A percentile compares a stretch with the other conserved stretches of the same genome.
phyloP scores from a whole-genome alignment of 1,139 yeast genomes.

The Geotrichum australiense region DNA sequence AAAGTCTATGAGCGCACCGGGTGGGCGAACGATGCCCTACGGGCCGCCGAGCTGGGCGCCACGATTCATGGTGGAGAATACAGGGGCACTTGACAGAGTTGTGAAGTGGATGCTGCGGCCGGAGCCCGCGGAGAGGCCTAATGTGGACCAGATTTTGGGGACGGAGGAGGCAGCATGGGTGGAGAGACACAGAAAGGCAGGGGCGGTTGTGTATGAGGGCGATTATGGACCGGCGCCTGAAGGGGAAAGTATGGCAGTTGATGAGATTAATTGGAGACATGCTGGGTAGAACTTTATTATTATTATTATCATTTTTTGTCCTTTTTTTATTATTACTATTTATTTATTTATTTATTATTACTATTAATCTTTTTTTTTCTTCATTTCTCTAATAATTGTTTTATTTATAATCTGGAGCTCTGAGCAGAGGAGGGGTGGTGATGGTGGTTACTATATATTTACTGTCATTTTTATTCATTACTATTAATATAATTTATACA shows the following conservation, averaged over 20 bases:
- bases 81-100: conserved; percentile 64
- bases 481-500: no score
- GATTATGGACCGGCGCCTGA: conserved; percentile 79
- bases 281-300: conserved; percentile 8
- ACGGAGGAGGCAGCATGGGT: conserved; percentile 71
- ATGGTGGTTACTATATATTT: no score
- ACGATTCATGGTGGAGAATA: conserved; percentile 65
- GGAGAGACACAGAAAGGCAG: conserved; percentile 79
- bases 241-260: conserved; percentile 20
- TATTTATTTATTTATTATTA: neutral
- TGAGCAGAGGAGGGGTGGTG: no score
- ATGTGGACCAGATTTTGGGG: conserved; percentile 60
- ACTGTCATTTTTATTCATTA: no score
- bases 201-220: conserved; percentile 94
- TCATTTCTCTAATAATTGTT: neutral
- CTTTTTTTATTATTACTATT: conserved; percentile 6
- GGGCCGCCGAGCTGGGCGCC: conserved; percentile 76
- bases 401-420: no score
- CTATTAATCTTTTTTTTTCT: neutral
- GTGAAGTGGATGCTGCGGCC: conserved; percentile 91
- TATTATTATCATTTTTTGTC: conserved; percentile 4
- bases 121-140: conserved; percentile 73
- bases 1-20: conserved; percentile 3
- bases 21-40: conserved; percentile 6
- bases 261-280: conserved; percentile 26